phyloP scores from a whole-genome alignment of 2,329 filamentous ascomycete genomes.

The Capronia epimyces region DNA sequence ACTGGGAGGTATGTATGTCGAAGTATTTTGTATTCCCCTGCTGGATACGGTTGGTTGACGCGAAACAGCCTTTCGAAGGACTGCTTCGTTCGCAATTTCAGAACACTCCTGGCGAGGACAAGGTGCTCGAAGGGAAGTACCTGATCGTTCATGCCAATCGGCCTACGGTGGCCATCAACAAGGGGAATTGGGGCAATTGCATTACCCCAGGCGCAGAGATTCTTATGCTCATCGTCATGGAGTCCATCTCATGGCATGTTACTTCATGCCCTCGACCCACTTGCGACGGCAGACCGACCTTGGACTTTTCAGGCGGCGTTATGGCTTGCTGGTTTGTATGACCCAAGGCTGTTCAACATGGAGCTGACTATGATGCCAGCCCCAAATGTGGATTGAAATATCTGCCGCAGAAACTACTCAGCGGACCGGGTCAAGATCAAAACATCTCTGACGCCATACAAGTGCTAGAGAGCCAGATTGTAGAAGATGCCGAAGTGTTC shows the following conservation, averaged over 20 bases:
- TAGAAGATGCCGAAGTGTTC: too few species aligned
- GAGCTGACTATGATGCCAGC: too few species aligned
- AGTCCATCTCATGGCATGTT: not conserved
- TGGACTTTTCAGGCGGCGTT: too few species aligned
- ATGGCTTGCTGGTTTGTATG: too few species aligned
- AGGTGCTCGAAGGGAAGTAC: not conserved
- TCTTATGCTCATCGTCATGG: constrained; percentile 1
- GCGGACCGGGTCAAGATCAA: too few species aligned
- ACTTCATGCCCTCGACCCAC: not conserved
- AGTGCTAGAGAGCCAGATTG: too few species aligned
- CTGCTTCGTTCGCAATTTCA: not conserved
- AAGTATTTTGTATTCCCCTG: not conserved
- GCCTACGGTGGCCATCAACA: not conserved
- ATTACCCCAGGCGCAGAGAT: constrained; percentile 1
- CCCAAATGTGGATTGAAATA: too few species aligned
- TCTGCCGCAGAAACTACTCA: too few species aligned
- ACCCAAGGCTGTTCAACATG: too few species aligned
- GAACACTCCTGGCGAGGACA: not conserved
- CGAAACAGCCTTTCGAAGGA: not conserved
- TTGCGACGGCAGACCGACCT: not conserved
- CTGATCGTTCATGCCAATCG: not conserved
- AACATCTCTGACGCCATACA: too few species aligned
- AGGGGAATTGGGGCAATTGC: not conserved
- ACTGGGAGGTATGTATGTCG: constrained; percentile 1
- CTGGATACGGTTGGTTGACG: not conserved